phyloP scores from a whole-genome alignment of 148 eudicot species.

The Pouteria glomerata region DNA sequence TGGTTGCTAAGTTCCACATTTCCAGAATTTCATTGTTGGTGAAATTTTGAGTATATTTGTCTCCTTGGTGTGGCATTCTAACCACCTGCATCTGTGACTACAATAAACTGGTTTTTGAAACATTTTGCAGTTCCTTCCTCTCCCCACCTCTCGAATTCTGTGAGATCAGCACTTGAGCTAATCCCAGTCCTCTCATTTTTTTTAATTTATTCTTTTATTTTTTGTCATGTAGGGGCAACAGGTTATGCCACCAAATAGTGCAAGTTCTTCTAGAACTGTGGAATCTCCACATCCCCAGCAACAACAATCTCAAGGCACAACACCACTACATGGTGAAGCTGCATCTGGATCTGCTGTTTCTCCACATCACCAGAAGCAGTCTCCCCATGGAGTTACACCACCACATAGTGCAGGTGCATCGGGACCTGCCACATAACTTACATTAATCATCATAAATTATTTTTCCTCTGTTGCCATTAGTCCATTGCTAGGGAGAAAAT shows the following conservation, averaged over 20 bases:
- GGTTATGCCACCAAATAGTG: constrained; percentile 1
- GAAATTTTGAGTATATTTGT: background rate
- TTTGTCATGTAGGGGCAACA: constrained; percentile 13
- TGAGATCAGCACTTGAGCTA: background rate
- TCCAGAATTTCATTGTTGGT: background rate
- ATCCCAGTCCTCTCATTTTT: background rate
- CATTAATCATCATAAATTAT: background rate
- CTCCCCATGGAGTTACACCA: constrained; percentile 6
- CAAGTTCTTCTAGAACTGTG: constrained; percentile 12
- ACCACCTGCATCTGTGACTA: background rate
- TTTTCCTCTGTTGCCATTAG: background rate
- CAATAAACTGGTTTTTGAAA: background rate
- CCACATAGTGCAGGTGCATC: background rate
- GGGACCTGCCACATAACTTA: background rate
- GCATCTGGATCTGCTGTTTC: background rate
- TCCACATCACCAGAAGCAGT: constrained; percentile 6
- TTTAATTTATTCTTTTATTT: background rate
- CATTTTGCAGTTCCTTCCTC: background rate
- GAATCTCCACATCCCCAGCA: constrained; percentile 8
- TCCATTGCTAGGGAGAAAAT: background rate
- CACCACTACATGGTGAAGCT: background rate
- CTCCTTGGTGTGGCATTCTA: background rate
- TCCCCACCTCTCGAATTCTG: no score
- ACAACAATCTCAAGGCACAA: background rate
- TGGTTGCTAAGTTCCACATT: no score